phyloP scores from a whole-genome alignment of 2,329 filamentous ascomycete genomes.

The Tolypocladium paradoxum region DNA sequence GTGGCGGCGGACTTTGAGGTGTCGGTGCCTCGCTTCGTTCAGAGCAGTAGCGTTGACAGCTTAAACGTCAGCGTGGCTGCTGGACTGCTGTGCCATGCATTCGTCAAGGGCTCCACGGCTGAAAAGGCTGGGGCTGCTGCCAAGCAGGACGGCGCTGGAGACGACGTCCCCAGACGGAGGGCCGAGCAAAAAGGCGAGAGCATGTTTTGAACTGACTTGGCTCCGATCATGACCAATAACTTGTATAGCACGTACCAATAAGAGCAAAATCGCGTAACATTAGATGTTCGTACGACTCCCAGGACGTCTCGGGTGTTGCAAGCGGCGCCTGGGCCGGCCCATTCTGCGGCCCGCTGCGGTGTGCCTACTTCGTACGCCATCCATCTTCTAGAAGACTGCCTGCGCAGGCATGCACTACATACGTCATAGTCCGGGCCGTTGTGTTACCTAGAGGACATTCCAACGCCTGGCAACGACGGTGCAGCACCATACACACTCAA shows the following conservation, averaged over 20 bases:
- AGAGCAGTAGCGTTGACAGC: conserved; percentile 61
- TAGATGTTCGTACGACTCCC: neutral
- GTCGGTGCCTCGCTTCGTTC: conserved; percentile 50
- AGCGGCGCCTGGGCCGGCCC: neutral
- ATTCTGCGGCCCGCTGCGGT: neutral
- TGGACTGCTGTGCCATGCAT: conserved; percentile 61
- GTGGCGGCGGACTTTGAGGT: conserved; percentile 54
- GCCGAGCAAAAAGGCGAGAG: neutral
- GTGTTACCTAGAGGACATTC: neutral
- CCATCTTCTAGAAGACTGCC: neutral
- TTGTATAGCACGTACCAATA: neutral
- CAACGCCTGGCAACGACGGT: neutral
- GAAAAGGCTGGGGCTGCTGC: conserved; percentile 5
- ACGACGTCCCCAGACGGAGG: neutral
- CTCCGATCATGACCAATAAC: neutral
- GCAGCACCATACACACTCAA: neutral
- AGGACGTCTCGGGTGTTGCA: neutral
- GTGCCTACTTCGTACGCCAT: too few species aligned
- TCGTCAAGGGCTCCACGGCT: conserved; percentile 35
- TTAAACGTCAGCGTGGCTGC: conserved; percentile 89
- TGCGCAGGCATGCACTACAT: too few species aligned
- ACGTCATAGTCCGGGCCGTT: neutral
- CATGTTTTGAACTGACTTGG: neutral
- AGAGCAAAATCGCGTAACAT: neutral
- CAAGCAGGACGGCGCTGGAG: neutral